A percentile compares a stretch with the other conserved stretches of the same genome.
These are phyloP conservation scores for Orobanche coerulescens DNA, from an alignment of 257 asterid genomes.

Conservation along the genomic window DNA sequence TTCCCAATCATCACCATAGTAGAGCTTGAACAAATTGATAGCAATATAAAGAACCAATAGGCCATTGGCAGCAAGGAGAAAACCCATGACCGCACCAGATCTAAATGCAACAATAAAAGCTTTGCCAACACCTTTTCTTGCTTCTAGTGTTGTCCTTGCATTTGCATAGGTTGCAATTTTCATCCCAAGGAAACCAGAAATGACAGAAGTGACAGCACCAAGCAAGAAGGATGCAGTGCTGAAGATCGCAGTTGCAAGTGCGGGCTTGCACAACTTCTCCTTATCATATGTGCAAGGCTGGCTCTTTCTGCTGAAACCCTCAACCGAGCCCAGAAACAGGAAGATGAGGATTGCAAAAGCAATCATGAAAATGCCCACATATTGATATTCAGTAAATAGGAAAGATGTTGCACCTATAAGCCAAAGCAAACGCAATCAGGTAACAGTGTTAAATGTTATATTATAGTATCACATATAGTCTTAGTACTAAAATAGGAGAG, in stretches of 20 bases:
- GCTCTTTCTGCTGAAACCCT: slow-evolving; percentile 67
- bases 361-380: slow-evolving; percentile 81
- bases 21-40: slow-evolving; percentile 71
- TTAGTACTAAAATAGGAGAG: background rate
- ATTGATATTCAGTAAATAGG: slow-evolving; percentile 65
- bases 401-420: slow-evolving; percentile 82
- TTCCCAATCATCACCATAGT: slow-evolving; percentile 91
- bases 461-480: background rate
- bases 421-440: background rate
- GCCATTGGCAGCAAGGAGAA: slow-evolving; percentile 88
- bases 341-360: slow-evolving; percentile 86
- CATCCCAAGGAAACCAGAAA: slow-evolving; percentile 93
- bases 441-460: background rate
- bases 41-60: slow-evolving; percentile 69
- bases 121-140: slow-evolving; percentile 78
- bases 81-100: slow-evolving; percentile 93
- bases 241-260: slow-evolving; percentile 82
- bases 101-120: slow-evolving; percentile 58
- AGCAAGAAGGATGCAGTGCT: slow-evolving; percentile 77
- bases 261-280: slow-evolving; percentile 53
- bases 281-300: slow-evolving; percentile 50
- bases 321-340: slow-evolving; percentile 86
- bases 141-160: slow-evolving; percentile 89
- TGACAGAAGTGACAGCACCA: slow-evolving; percentile 76
- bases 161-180: slow-evolving; percentile 90